Evolutionary conservation across 805 yeast genomes (phyloP).

Genomic region (Torulaspora maleeae): DNA sequence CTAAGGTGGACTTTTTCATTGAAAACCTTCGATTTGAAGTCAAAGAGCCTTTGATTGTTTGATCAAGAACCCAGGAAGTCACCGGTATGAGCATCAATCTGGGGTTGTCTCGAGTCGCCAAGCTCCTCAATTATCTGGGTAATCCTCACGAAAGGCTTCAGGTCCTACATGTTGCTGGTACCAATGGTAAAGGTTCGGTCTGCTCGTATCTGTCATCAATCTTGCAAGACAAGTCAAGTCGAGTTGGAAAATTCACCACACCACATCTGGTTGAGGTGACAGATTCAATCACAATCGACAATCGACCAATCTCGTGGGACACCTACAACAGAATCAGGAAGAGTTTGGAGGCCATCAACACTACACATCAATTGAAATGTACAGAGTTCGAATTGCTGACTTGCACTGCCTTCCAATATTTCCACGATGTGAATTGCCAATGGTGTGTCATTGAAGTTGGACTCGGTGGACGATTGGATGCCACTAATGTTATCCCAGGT

Average conservation of each 20-base stretch:
- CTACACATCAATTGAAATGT: conserved; percentile 48
- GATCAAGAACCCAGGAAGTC: not conserved
- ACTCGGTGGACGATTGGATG: conserved; percentile 82
- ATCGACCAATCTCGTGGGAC: conserved; percentile 45
- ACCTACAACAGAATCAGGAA: conserved; percentile 45
- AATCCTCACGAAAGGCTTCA: conserved; percentile 63
- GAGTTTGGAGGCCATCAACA: conserved; percentile 42
- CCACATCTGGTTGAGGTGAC: conserved; percentile 75
- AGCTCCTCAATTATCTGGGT: conserved; percentile 49
- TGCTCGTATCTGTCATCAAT: conserved; percentile 74
- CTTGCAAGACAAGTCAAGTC: conserved; percentile 38
- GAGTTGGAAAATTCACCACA: conserved; percentile 77
- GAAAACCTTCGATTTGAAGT: not conserved
- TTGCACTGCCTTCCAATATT: conserved; percentile 77
- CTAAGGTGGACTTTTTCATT: not conserved
- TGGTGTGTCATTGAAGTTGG: conserved; percentile 92
- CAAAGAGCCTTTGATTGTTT: not conserved
- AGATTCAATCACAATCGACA: conserved; percentile 71
- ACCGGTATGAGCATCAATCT: conserved; percentile 48
- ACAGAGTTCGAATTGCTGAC: conserved; percentile 87
- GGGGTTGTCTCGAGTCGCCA: conserved; percentile 49
- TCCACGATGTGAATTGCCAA: conserved; percentile 53
- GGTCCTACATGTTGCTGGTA: conserved; percentile 90
- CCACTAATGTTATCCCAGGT: conserved; percentile 68
- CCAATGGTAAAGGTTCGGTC: conserved; percentile 95